phyloP scores from a whole-genome alignment of 371 early-diverging fungal genomes.

The Actinomucor elegans region DNA sequence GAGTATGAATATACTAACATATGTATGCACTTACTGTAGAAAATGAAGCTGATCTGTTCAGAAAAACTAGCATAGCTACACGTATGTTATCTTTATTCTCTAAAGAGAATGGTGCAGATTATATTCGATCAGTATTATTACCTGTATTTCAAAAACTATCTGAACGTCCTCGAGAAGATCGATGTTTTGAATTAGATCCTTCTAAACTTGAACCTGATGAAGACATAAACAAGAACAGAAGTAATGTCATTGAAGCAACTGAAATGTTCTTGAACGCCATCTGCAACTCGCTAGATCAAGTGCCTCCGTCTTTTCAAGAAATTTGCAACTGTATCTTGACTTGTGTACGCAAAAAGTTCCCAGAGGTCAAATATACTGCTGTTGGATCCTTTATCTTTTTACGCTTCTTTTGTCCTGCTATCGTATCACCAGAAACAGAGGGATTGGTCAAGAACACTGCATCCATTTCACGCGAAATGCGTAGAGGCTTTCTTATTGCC shows the following conservation, averaged over 20 bases:
- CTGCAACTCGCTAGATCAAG: constrained; percentile 58
- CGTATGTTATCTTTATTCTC: constrained; percentile 80
- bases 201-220: constrained; percentile 63
- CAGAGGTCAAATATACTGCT: constrained; percentile 78
- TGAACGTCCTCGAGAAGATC: constrained; percentile 38
- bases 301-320: constrained; percentile 73
- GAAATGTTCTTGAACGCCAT: constrained; percentile 80
- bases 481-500: constrained; percentile 82
- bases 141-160: constrained; percentile 66
- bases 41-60: constrained; percentile 81
- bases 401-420: constrained; percentile 93
- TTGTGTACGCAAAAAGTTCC: constrained; percentile 77
- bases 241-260: constrained; percentile 74
- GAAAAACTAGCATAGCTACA: constrained; percentile 88
- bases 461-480: constrained; percentile 37
- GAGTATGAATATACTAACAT: no score
- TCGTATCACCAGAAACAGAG: constrained; percentile 80
- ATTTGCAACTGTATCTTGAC: constrained; percentile 74
- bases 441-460: constrained; percentile 36
- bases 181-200: constrained; percentile 80
- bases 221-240: constrained; percentile 62
- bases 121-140: constrained; percentile 72
- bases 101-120: constrained; percentile 74
- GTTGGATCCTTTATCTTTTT: constrained; percentile 94
- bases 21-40: constrained; percentile 37